These are phyloP conservation scores for Penicillium samsonianum DNA, from an alignment of 495 filamentous ascomycete species.

Conservation along the genomic window DNA sequence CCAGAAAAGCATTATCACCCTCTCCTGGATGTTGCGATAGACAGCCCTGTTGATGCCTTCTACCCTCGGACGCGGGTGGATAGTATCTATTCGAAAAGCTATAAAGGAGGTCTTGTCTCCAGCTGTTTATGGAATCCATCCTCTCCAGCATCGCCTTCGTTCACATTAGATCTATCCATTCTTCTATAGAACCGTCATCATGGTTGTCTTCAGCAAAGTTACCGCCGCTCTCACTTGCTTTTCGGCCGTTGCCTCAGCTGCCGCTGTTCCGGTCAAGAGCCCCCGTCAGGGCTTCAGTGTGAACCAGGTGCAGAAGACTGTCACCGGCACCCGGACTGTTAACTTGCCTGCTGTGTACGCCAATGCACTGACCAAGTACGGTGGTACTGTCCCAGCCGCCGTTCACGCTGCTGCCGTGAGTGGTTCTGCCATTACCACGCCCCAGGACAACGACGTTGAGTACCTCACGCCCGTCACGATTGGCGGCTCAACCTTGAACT, in stretches of 20 bases:
- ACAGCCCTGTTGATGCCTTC: constrained; percentile 4
- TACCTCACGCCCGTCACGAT: constrained; percentile 69
- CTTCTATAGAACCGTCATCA: constrained; percentile 29
- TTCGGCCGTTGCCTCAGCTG: constrained; percentile 36
- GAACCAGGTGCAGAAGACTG: constrained; percentile 35
- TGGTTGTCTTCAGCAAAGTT: constrained; percentile 48
- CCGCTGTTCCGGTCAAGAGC: constrained; percentile 34
- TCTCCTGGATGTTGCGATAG: constrained; percentile 19
- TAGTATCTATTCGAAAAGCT: constrained; percentile 13
- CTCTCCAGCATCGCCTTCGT: constrained; percentile 14
- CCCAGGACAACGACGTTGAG: constrained; percentile 59
- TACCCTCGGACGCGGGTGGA: not conserved
- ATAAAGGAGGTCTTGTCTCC: constrained; percentile 28
- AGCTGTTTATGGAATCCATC: constrained; percentile 13
- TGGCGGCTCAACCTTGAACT: constrained; percentile 60
- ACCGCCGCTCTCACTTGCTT: constrained; percentile 35
- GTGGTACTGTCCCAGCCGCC: constrained; percentile 39
- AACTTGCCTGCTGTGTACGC: constrained; percentile 47
- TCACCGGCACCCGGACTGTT: constrained; percentile 32
- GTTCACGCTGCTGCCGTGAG: constrained; percentile 48
- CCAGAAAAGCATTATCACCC: constrained; percentile 29
- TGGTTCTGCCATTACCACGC: constrained; percentile 53
- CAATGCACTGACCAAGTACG: constrained; percentile 47
- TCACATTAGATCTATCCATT: constrained; percentile 16
- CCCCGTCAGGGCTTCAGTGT: constrained; percentile 42